A percentile compares a stretch with the other conserved stretches of the same genome.
Conservation (phyloP, 805 yeast genomes). For the Candida saitoana region DNA sequence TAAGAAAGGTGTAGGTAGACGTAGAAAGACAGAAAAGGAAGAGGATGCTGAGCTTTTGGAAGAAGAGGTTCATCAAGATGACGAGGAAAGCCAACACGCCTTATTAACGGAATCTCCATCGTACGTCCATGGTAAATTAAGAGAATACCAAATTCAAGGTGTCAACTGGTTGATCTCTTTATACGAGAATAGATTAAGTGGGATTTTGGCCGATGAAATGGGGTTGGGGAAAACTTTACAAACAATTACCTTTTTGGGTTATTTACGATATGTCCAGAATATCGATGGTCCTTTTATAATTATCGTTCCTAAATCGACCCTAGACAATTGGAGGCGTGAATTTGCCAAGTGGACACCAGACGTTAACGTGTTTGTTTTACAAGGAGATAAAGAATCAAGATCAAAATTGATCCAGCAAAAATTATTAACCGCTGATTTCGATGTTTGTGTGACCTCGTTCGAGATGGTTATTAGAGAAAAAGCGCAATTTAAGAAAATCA, state of each 20-base stretch:
- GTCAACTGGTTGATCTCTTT: slow-evolving; percentile 89
- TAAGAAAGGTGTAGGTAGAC: slow-evolving; percentile 23
- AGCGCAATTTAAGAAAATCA: slow-evolving; percentile 67
- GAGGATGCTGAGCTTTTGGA: slow-evolving; percentile 89
- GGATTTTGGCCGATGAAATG: slow-evolving; percentile 97
- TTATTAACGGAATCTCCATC: slow-evolving; percentile 85
- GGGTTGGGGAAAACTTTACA: slow-evolving; percentile 95
- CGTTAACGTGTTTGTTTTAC: slow-evolving; percentile 77
- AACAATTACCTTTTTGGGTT: slow-evolving; percentile 88
- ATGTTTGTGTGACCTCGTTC: slow-evolving; percentile 85
- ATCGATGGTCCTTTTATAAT: slow-evolving; percentile 88
- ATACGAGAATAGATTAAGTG: slow-evolving; percentile 84
- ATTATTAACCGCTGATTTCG: slow-evolving; percentile 73
- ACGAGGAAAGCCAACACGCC: slow-evolving; percentile 50
- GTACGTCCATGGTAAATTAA: slow-evolving; percentile 67
- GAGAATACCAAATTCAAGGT: slow-evolving; percentile 94
- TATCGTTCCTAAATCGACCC: slow-evolving; percentile 91
- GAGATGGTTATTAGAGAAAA: slow-evolving; percentile 93
- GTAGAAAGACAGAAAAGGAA: slow-evolving; percentile 88
- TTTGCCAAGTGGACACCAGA: slow-evolving; percentile 96
- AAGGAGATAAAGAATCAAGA: slow-evolving; percentile 87
- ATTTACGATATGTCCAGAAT: slow-evolving; percentile 69
- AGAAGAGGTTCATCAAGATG: slow-evolving; percentile 62
- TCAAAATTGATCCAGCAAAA: slow-evolving; percentile 51
- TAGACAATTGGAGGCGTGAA: slow-evolving; percentile 95